Percentiles rank a stretch among this genome's conserved stretches.
Conservation (phyloP, 345 rosid species). For the Nasturtium officinale region DNA sequence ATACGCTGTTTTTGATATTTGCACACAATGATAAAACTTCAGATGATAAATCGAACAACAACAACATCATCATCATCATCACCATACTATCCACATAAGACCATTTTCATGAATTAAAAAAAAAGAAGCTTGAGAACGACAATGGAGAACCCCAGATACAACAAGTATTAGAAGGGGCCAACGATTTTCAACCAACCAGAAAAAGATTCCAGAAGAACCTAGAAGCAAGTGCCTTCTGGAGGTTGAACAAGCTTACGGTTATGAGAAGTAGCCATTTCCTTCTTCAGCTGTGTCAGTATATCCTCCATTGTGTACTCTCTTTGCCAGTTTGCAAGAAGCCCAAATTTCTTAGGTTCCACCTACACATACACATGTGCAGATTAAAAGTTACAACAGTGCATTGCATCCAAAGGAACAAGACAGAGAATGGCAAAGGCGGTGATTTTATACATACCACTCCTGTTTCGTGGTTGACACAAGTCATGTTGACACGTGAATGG, state of each 20-base stretch:
- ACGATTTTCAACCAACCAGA: constrained; percentile 22
- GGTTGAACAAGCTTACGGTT: constrained; percentile 86
- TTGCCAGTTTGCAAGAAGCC: constrained; percentile 74
- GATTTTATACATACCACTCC: constrained; percentile 70
- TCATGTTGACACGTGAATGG: constrained; percentile 91
- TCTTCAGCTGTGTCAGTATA: constrained; percentile 69
- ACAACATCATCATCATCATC: constrained; percentile 43
- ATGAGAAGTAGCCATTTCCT: constrained; percentile 75
- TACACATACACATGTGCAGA: constrained; percentile 20
- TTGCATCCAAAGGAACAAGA: neutral
- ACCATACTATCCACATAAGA: constrained; percentile 36
- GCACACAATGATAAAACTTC: constrained; percentile 45
- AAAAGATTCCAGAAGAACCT: constrained; percentile 38
- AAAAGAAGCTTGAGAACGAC: constrained; percentile 28
- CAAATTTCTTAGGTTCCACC: constrained; percentile 79
- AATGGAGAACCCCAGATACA: constrained; percentile 35
- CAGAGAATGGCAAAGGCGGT: neutral
- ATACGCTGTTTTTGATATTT: constrained; percentile 38
- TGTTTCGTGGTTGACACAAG: constrained; percentile 91
- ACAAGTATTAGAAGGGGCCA: constrained; percentile 29
- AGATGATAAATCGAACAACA: constrained; percentile 42
- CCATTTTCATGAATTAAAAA: constrained; percentile 28
- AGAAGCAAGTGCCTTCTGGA: constrained; percentile 83
- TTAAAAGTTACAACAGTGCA: constrained; percentile 13
- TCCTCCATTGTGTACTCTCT: constrained; percentile 83